These are phyloP conservation scores for Ramicandelaber brevisporus DNA, from an alignment of 192 early-diverging fungal species.

Conservation along the genomic window DNA sequence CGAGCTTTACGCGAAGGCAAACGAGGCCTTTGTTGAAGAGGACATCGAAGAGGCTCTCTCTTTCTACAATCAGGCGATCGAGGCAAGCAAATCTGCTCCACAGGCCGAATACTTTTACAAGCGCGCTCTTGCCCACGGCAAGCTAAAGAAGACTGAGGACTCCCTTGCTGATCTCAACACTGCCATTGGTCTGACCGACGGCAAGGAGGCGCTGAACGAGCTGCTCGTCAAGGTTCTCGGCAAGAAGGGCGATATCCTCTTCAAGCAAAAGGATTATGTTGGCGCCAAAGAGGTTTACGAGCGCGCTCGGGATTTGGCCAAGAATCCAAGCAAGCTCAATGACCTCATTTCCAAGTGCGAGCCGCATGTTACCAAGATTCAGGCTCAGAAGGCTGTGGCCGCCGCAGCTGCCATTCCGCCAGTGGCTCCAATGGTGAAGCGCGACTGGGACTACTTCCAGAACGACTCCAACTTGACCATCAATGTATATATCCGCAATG, in stretches of 20 bases:
- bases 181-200: constrained; percentile 24
- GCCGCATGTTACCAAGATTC: too few relatives aligned
- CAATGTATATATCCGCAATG: constrained; percentile 74
- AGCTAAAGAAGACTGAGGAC: constrained; percentile 26
- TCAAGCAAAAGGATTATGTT: constrained; percentile 6
- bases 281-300: neutral
- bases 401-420: constrained; percentile 1
- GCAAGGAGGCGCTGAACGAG: constrained; percentile 13
- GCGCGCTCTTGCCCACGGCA: constrained; percentile 31
- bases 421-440: constrained; percentile 25
- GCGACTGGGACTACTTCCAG: constrained; percentile 99
- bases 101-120: constrained; percentile 39
- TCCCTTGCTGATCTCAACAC: constrained; percentile 38
- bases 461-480: constrained; percentile 72
- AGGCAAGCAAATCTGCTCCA: constrained; percentile 21
- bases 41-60: constrained; percentile 44
- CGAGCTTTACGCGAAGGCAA: constrained; percentile 21
- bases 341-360: neutral
- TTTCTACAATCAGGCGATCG: constrained; percentile 40
- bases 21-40: constrained; percentile 53
- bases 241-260: constrained; percentile 13
- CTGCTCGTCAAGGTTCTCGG: constrained; percentile 8
- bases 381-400: too few relatives aligned
- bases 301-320: neutral
- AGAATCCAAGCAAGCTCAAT: neutral